A percentile compares a stretch with the other conserved stretches of the same genome.
Evolutionary conservation across 495 filamentous ascomycete genomes (phyloP).

Genomic region (Bacidia rubella): DNA sequence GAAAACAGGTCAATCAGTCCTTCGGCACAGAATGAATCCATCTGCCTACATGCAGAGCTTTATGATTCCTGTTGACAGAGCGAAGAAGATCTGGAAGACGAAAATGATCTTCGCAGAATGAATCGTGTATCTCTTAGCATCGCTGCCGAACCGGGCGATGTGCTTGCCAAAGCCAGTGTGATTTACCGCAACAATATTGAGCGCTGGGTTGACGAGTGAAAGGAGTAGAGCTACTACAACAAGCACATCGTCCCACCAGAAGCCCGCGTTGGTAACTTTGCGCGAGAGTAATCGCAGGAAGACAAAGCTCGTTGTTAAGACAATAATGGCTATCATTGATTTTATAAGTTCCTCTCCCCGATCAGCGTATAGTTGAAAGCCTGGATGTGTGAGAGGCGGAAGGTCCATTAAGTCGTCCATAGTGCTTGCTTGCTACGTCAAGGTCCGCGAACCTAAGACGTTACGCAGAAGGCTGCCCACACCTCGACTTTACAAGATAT

Average conservation of each 20-base stretch:
- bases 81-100: slow-evolving; percentile 9
- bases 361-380: slow-evolving; percentile 1
- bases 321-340: slow-evolving; percentile 1
- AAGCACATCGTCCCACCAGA: slow-evolving; percentile 3
- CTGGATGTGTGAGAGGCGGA: background rate
- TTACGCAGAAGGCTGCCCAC: too few species aligned
- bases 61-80: background rate
- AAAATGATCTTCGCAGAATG: background rate
- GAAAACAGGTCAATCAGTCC: background rate
- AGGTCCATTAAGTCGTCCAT: background rate
- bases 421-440: background rate
- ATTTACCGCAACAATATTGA: slow-evolving; percentile 1
- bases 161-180: slow-evolving; percentile 10
- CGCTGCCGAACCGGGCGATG: slow-evolving; percentile 2
- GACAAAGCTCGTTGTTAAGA: background rate
- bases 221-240: background rate
- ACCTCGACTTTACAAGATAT: too few species aligned
- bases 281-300: background rate
- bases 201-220: background rate
- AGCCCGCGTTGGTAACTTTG: background rate
- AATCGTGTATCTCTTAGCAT: background rate
- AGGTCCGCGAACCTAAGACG: too few species aligned
- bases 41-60: slow-evolving; percentile 8
- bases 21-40: background rate
- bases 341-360: background rate